Conservation (phyloP, 495 filamentous ascomycete genomes). For the Annulohypoxylon nitens region DNA sequence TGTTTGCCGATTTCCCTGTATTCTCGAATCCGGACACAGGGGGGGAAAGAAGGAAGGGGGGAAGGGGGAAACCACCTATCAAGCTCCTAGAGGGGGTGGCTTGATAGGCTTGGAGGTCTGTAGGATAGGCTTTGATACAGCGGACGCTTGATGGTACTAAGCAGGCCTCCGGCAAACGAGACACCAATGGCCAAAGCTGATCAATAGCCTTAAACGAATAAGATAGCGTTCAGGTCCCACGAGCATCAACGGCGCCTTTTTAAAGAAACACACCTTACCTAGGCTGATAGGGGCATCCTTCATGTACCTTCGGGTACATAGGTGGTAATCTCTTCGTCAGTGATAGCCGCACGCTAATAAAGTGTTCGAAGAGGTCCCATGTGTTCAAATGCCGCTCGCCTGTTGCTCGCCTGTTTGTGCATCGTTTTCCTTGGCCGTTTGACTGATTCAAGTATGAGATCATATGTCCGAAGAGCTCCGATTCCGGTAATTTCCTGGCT, state of each 20-base stretch:
- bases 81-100: slow-evolving; percentile 30
- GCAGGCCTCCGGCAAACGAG: not conserved
- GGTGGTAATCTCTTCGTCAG: slow-evolving; percentile 14
- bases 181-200: slow-evolving; percentile 25
- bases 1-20: slow-evolving; percentile 39
- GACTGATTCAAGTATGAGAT: not conserved
- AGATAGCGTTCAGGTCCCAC: slow-evolving; percentile 56
- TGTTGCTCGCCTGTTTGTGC: slow-evolving; percentile 24
- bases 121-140: not conserved
- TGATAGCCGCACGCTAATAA: slow-evolving; percentile 17
- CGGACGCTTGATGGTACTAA: slow-evolving; percentile 16
- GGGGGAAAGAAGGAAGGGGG: not conserved
- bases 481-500: slow-evolving; percentile 13
- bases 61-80: slow-evolving; percentile 11
- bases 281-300: slow-evolving; percentile 3
- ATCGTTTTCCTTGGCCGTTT: slow-evolving; percentile 13
- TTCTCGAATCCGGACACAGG: slow-evolving; percentile 29
- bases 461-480: slow-evolving; percentile 18
- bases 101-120: slow-evolving; percentile 8
- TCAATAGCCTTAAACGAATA: slow-evolving; percentile 55
- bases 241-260: slow-evolving; percentile 48
- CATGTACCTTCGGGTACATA: slow-evolving; percentile 5
- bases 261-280: slow-evolving; percentile 35
- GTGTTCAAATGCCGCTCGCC: slow-evolving; percentile 19
- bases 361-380: slow-evolving; percentile 10